A percentile compares a stretch with the other conserved stretches of the same genome.
Evolutionary conservation across 164 flowering plant species (phyloP).

Genomic region (Saururus chinensis): DNA sequence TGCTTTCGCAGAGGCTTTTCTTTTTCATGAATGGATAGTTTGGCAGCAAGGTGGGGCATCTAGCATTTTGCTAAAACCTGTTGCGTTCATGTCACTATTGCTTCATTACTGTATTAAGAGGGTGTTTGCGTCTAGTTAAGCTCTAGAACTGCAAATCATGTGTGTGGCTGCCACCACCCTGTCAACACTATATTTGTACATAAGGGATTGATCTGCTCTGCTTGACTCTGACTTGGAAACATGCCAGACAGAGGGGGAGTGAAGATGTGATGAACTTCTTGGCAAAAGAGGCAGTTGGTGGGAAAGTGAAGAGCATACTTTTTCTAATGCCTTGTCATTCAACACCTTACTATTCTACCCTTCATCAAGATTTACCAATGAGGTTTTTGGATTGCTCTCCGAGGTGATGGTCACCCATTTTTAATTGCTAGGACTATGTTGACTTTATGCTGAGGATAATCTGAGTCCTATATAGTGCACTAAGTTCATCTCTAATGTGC

Average conservation of each 20-base stretch:
- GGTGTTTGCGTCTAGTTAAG: neutral
- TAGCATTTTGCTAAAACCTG: too few species aligned
- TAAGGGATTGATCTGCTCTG: neutral
- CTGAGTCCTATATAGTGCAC: neutral
- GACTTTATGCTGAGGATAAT: neutral
- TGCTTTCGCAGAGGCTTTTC: neutral
- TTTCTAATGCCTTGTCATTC: slow-evolving; percentile 92
- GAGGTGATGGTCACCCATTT: slow-evolving; percentile 32
- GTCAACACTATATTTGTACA: neutral
- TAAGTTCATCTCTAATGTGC: neutral
- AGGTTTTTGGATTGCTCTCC: slow-evolving; percentile 89
- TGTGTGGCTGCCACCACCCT: too few species aligned
- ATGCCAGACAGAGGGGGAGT: slow-evolving; percentile 69
- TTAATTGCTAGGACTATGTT: neutral
- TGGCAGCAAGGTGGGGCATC: too few species aligned
- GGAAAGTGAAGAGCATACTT: slow-evolving; percentile 51
- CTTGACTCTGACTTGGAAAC: slow-evolving; percentile 10
- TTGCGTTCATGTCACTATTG: neutral
- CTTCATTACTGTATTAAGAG: neutral
- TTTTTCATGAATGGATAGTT: neutral
- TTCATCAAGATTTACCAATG: slow-evolving; percentile 73
- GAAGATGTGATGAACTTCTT: slow-evolving; percentile 85
- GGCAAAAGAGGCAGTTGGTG: slow-evolving; percentile 44
- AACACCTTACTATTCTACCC: slow-evolving; percentile 77
- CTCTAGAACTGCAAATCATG: neutral